Conservation (phyloP, 768 basidiomycete species). For the Rossbeevera mucosa region DNA sequence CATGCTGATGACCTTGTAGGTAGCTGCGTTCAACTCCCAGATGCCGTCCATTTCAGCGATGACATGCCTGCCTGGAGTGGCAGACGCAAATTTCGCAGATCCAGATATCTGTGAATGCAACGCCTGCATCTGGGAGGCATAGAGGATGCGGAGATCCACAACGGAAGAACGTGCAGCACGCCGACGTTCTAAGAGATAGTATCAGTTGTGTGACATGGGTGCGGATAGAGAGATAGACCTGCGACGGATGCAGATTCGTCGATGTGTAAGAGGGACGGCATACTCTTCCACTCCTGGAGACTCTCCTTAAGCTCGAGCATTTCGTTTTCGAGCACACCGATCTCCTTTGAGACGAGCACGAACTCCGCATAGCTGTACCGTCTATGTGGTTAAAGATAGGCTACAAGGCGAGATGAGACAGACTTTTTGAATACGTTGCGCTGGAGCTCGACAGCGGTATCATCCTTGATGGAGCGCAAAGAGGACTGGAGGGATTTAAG, state of each 20-base stretch:
- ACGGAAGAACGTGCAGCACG: conserved; percentile 81
- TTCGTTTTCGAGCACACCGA: conserved; percentile 92
- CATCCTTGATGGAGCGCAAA: conserved; percentile 62
- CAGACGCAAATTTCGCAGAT: conserved; percentile 90
- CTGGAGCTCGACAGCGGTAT: conserved; percentile 77
- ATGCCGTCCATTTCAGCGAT: conserved; percentile 82
- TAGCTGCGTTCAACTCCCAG: conserved; percentile 84
- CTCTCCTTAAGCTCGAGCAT: conserved; percentile 96
- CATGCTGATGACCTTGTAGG: conserved; percentile 84
- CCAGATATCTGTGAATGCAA: conserved; percentile 90
- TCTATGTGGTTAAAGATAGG: conserved; percentile 7
- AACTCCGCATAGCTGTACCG: conserved; percentile 87
- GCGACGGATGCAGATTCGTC: conserved; percentile 72
- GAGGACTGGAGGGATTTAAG: conserved; percentile 73
- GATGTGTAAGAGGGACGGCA: conserved; percentile 90
- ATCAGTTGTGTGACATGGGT: conserved; percentile 20
- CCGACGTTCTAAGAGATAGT: conserved; percentile 40
- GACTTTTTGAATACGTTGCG: conserved; percentile 92
- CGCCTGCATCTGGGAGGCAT: conserved; percentile 90
- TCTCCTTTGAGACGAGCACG: conserved; percentile 94
- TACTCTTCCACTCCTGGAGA: conserved; percentile 91
- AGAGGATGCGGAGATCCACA: conserved; percentile 91
- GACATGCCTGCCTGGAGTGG: conserved; percentile 87
- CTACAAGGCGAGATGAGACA: conserved; percentile 21
- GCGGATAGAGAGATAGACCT: conserved; percentile 30